Base-by-base conservation (phyloP, 2,329 filamentous ascomycete species). In the Penicillium sp. region DNA sequence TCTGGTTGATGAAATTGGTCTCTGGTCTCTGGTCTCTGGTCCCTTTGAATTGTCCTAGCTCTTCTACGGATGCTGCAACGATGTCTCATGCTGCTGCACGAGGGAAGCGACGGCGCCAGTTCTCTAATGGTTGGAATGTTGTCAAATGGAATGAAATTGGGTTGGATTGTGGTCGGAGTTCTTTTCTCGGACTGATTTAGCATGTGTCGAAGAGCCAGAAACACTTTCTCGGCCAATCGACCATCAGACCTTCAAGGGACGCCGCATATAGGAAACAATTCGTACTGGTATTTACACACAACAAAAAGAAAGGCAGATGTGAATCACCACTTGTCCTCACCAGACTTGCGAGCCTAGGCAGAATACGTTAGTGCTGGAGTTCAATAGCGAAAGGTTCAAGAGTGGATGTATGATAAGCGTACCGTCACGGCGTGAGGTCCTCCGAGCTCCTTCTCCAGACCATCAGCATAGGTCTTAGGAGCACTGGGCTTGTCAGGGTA, bases 401-500 rank as follows among this genome's bases (percentile, higher is more conserved):
- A 2, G 5, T 27, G n/a, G 20, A 27, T 18, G 18, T 16, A 28
- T 33, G 9, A 27, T 38, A 16, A 33, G 79, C 87, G 74, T 76
- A 90, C 88, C 74, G 81, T 78, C 47, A 84, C 55, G 51, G 86
- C 86, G 64, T 82, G 81, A 25, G 82, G 71, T 9, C 89, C 89
- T 54, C 89, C 89, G 53, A 94, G 75, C 69, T 92, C 89, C 65
- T 81, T 80, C 71, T 90, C 82, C 57, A 94, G 71, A 20, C 89
- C 89, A 57, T 80, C 85, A 20, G 71, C 69, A 65, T 86, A 94
- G 62, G 87, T 85, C 53, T 84, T 81, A 9, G 88, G 88, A 57
- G 79, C 85, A 28, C 85, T 81, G 40, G 81, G 81, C 70, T 80
- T 84, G 69, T 92, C 89, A 20, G 89, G 88, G 63, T 92, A 92